Percentiles rank a stretch among this genome's conserved stretches.
Conservation (phyloP, 176 grass and related monocot species). For the Elymus sibiricus region DNA sequence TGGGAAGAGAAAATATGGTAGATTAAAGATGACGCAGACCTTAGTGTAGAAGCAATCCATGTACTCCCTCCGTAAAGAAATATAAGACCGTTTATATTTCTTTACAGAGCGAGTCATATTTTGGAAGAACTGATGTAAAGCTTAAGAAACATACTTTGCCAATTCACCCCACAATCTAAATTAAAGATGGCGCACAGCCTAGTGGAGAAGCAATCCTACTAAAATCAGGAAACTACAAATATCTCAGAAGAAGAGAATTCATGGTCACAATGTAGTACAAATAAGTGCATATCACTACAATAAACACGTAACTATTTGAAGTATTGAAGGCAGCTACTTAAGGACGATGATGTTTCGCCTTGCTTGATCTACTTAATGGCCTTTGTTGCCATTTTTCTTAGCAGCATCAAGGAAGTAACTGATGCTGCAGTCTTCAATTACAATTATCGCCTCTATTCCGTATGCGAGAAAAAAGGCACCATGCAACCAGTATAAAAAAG, state of each 20-base stretch:
- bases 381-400: not conserved
- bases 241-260: not conserved
- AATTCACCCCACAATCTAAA: too few species aligned
- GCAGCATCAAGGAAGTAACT: not conserved
- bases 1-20: too few species aligned
- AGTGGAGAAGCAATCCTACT: not conserved
- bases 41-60: too few species aligned
- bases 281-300: constrained; percentile 1
- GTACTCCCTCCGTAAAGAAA: too few species aligned
- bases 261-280: not conserved
- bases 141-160: too few species aligned
- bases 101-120: too few species aligned
- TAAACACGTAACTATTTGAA: not conserved
- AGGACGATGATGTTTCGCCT: not conserved
- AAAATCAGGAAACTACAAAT: constrained; percentile 8
- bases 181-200: too few species aligned
- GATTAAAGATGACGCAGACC: too few species aligned
- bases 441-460: constrained; percentile 6
- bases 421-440: not conserved
- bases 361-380: constrained; percentile 2
- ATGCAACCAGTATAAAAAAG: not conserved
- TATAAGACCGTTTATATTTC: too few species aligned
- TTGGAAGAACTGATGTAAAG: too few species aligned
- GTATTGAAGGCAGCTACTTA: not conserved
- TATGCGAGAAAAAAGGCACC: not conserved